Evolutionary conservation across 129 eudicot genomes (phyloP), one percentile per base, ranked within the genome.

Genomic region (Chrysanthemum seticuspe): DNA sequence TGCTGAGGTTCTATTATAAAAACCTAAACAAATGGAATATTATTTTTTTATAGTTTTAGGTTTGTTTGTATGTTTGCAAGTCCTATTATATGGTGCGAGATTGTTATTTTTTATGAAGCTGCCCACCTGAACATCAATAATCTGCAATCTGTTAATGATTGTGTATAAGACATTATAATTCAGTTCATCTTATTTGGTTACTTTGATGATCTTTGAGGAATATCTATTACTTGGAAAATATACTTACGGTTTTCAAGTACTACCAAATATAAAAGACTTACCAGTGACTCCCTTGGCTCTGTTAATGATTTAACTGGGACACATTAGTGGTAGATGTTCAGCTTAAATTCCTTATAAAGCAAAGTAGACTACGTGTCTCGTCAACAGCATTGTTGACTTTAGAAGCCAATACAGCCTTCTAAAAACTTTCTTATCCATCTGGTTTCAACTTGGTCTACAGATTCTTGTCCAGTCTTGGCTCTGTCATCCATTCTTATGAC

Each of bases 1-100:
- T 40, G 71, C 85, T 18, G 91, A 92, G 96, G 97, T 92, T 63
- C 62, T 72, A 34, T 34, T 78, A 18, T 68, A 60, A 59, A 71
- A 25, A 34, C 54, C 19, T 55, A 70, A n/a, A 40, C 49, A 40
- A 60, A 11, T 4, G 16, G 23, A 14, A 52, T 31, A 49, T 54
- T 27, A 29, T n/a, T 27, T 55, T 36, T 36, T 36, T 36, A 3
- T 5, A 36, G 21, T 55, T n/a, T 55, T n/a, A 19, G 27, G 62
- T 57, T 57, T 57, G 10, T 2, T 5, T 36, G 13, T 52, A 60
- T 2, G 13, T 3, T 61, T 61, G 40, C 40, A 23, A 61, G 45
- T 61, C 65, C 40, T 19, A 27, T 27, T 19, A 27, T 27, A 61
- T 61, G 65, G 44, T 57, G 2, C 10, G 10, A 61, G 65, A 61